Evolutionary conservation across 805 yeast genomes (phyloP).

Genomic region (Kluyveromyces lactis): DNA sequence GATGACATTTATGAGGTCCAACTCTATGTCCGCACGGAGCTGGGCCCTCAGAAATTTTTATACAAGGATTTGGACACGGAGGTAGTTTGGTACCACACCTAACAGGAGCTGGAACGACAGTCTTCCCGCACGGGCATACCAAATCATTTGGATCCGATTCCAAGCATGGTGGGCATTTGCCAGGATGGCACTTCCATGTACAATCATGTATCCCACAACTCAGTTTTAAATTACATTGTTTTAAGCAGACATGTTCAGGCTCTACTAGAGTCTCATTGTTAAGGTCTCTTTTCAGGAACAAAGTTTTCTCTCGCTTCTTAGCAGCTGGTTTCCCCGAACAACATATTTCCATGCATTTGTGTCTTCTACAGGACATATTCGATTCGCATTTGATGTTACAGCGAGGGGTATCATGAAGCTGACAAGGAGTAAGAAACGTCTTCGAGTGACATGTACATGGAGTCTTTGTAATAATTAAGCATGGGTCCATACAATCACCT

Average conservation of each 20-base stretch:
- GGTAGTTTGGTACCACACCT: slow-evolving; percentile 71
- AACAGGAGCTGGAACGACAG: slow-evolving; percentile 73
- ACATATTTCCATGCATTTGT: slow-evolving; percentile 61
- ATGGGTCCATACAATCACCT: slow-evolving; percentile 64
- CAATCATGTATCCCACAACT: slow-evolving; percentile 66
- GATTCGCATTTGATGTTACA: slow-evolving; percentile 72
- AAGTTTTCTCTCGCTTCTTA: slow-evolving; percentile 36
- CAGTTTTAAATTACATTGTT: slow-evolving; percentile 52
- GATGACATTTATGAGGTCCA: slow-evolving; percentile 70
- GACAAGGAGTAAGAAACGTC: slow-evolving; percentile 56
- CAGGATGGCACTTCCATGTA: slow-evolving; percentile 64
- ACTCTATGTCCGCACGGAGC: slow-evolving; percentile 63
- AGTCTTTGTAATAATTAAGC: slow-evolving; percentile 43
- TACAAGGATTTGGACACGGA: slow-evolving; percentile 59
- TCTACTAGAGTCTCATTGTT: slow-evolving; percentile 56
- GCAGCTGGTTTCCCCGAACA: slow-evolving; percentile 64
- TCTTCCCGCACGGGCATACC: slow-evolving; percentile 73
- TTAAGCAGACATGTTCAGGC: slow-evolving; percentile 65
- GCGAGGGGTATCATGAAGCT: slow-evolving; percentile 45
- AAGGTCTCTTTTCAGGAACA: slow-evolving; percentile 27
- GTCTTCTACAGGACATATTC: slow-evolving; percentile 70
- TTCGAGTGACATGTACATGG: slow-evolving; percentile 58
- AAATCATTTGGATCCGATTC: slow-evolving; percentile 76
- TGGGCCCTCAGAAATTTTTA: slow-evolving; percentile 31
- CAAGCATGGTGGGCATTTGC: slow-evolving; percentile 71